Evolutionary conservation across 1,284 basidiomycete genomes (phyloP), one percentile per base, ranked within the genome.

Genomic region (Trametes pubescens): DNA sequence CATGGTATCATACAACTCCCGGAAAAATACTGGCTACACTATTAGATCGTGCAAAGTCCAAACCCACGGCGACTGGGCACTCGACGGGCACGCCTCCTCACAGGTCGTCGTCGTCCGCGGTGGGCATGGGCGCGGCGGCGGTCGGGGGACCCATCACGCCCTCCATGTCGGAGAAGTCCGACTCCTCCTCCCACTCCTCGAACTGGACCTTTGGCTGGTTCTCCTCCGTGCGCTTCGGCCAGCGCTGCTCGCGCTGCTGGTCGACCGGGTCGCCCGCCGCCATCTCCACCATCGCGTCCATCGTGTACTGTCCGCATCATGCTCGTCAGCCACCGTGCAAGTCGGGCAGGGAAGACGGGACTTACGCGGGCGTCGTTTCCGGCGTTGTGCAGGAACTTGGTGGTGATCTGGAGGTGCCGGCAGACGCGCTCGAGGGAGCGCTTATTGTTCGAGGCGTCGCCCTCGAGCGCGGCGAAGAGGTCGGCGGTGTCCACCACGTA

Each of bases 341-440:
- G 24, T 7, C 2, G 46, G 13, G 59, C 16, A 11, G 40, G 26
- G 43, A 13, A 46, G 21, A 51, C 14, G 11, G 54, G 34, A 80
- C 87, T 59, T 71, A 92, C 92, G 73, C 89, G 82, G 0, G 93
- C 93, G 75, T 95, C 93, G 72, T 95, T 95, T 0, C 93, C 93
- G 2, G 92, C 92, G 73, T 95, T 95, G 79, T 95, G 93, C 59
- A 93, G 78, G 70, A 82, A 81, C 37, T 81, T 68, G 1, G 84
- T 83, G 0, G 76, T 69, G 51, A 93, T 81, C 56, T 86, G 82
- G 10, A 95, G 81, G 49, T 87, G 84, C 52, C 80, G 77, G 73
- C 88, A 90, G 35, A 86, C 80, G 29, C 84, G 83, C 61, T 85
- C 82, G 16, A 95, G 82, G 0, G 79, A 78, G 47, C 84, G 78